Evolutionary conservation across 176 grass and related monocot genomes (phyloP).

Genomic region (Elaeis guineensis): DNA sequence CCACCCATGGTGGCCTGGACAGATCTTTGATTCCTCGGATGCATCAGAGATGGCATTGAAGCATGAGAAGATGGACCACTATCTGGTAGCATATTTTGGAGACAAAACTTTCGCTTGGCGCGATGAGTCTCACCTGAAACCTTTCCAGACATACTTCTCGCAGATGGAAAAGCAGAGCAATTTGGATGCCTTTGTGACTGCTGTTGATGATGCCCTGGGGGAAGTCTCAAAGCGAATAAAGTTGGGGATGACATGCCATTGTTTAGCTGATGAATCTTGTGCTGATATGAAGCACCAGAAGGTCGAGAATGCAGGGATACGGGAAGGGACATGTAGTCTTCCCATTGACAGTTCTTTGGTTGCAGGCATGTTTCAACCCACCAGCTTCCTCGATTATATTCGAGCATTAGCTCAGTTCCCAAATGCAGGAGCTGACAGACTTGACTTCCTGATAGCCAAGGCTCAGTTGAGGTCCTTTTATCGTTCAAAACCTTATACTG

Average conservation of each 20-base stretch:
- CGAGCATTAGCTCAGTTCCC: conserved; percentile 42
- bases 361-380: conserved; percentile 23
- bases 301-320: conserved; percentile 58
- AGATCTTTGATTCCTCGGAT: conserved; percentile 48
- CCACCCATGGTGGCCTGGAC: conserved; percentile 82
- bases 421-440: conserved; percentile 38
- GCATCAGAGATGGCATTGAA: conserved; percentile 27
- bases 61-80: conserved; percentile 33
- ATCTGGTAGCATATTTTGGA: conserved; percentile 80
- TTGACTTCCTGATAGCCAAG: conserved; percentile 50
- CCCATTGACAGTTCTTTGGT: conserved; percentile 34
- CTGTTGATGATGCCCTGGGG: conserved; percentile 45
- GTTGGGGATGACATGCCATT: conserved; percentile 26
- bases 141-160: conserved; percentile 65
- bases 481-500: conserved; percentile 37
- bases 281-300: not conserved
- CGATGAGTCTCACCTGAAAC: conserved; percentile 54
- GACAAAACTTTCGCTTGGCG: conserved; percentile 85
- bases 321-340: conserved; percentile 16
- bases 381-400: conserved; percentile 35
- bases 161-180: conserved; percentile 60
- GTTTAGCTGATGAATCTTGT: conserved; percentile 7
- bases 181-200: conserved; percentile 49
- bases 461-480: conserved; percentile 62
- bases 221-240: conserved; percentile 61